Percentiles rank a stretch among this genome's conserved stretches.
Conservation (phyloP, 768 basidiomycete genomes). For the Boletellus sp. region DNA sequence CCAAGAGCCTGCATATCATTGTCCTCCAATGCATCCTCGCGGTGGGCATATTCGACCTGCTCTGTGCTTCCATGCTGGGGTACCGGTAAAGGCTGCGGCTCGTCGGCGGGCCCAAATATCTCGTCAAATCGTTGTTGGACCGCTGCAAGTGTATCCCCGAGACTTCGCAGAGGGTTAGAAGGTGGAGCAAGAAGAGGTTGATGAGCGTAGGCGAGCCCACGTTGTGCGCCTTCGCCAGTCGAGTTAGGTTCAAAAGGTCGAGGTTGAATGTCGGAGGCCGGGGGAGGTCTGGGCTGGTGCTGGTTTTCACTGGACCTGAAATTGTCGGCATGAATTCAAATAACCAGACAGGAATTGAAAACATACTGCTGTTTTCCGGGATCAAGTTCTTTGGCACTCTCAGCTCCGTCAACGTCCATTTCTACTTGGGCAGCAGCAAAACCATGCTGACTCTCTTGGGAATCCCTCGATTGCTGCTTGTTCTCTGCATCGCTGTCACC, state of each 20-base stretch:
- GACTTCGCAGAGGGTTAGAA: slow-evolving; percentile 64
- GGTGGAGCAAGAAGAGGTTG: slow-evolving; percentile 34
- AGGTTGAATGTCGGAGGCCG: slow-evolving; percentile 3
- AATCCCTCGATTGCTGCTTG: slow-evolving; percentile 17
- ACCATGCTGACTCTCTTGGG: slow-evolving; percentile 21
- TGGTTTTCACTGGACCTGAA: slow-evolving; percentile 13
- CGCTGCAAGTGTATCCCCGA: slow-evolving; percentile 81
- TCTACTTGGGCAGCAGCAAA: slow-evolving; percentile 14
- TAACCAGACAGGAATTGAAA: not conserved
- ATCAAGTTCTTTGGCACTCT: slow-evolving; percentile 26
- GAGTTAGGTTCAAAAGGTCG: slow-evolving; percentile 29
- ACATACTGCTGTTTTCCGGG: slow-evolving; percentile 14
- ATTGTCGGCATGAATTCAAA: not conserved
- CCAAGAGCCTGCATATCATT: slow-evolving; percentile 87
- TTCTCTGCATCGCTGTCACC: slow-evolving; percentile 25
- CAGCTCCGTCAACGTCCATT: slow-evolving; percentile 9
- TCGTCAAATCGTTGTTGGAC: slow-evolving; percentile 82
- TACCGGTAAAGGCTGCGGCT: slow-evolving; percentile 26
- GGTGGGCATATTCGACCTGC: slow-evolving; percentile 68
- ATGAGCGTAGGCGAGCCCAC: slow-evolving; percentile 40
- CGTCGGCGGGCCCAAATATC: slow-evolving; percentile 53
- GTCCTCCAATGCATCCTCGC: slow-evolving; percentile 58
- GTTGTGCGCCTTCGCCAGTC: slow-evolving; percentile 41
- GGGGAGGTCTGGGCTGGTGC: not conserved
- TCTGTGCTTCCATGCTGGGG: slow-evolving; percentile 39